Conservation (phyloP, 2,329 filamentous ascomycete species). For the Clarireedia homoeocarpa region DNA sequence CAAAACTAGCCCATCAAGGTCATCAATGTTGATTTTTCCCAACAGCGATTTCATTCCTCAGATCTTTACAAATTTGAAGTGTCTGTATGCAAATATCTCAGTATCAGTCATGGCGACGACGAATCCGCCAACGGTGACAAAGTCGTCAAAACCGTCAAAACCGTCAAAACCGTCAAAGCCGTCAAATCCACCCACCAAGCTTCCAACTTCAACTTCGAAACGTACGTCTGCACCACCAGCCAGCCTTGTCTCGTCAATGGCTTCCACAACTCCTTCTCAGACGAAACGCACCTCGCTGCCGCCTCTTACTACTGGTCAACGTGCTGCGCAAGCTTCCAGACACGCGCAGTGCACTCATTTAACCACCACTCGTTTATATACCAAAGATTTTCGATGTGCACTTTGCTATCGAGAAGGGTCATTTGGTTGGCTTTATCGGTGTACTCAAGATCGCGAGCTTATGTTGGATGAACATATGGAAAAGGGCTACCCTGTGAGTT, state of each 20-base stretch:
- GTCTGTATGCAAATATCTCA: neutral
- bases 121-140: neutral
- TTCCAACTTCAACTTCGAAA: neutral
- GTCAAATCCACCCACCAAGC: neutral
- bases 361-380: conserved; percentile 59
- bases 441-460: conserved; percentile 54
- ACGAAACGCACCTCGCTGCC: neutral
- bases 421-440: conserved; percentile 68
- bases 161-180: neutral
- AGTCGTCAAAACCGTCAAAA: neutral
- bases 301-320: neutral
- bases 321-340: conserved; percentile 1
- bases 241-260: conserved; percentile 1
- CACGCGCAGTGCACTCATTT: conserved; percentile 52
- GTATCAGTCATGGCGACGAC: neutral
- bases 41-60: neutral
- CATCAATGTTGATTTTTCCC: neutral
- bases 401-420: conserved; percentile 47
- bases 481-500: conserved; percentile 25
- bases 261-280: neutral
- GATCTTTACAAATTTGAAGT: neutral
- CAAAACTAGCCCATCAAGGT: neutral
- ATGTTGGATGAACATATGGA: conserved; percentile 33
- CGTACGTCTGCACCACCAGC: conserved; percentile 3
- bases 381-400: conserved; percentile 43